phyloP scores from a whole-genome alignment of 768 basidiomycete genomes.

The Podaxis sp. region DNA sequence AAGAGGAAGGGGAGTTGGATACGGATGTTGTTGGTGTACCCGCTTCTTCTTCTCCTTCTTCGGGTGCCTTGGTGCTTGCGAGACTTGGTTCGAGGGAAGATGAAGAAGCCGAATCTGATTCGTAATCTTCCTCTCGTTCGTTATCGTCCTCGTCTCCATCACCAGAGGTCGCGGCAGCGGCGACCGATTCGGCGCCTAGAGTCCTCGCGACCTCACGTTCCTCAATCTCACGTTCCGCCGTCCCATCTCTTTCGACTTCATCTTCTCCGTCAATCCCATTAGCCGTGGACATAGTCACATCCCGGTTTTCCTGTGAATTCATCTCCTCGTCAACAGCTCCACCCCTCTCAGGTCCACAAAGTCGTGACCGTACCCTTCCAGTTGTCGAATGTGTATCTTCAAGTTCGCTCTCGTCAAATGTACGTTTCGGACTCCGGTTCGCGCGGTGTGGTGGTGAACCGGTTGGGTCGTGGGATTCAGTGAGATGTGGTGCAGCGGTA shows the following conservation, averaged over 20 bases:
- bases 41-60: not conserved
- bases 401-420: slow-evolving; percentile 33
- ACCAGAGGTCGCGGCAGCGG: not conserved
- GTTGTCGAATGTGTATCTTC: slow-evolving; percentile 13
- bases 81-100: slow-evolving; percentile 17
- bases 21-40: not conserved
- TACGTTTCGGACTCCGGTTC: slow-evolving; percentile 28
- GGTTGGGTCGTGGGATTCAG: slow-evolving; percentile 12
- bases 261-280: slow-evolving; percentile 8
- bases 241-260: slow-evolving; percentile 7
- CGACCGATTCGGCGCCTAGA: slow-evolving; percentile 1
- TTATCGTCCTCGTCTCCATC: slow-evolving; percentile 14
- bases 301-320: not conserved
- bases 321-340: not conserved
- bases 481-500: slow-evolving; percentile 19
- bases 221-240: slow-evolving; percentile 17
- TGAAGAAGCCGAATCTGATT: slow-evolving; percentile 31
- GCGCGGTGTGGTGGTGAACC: slow-evolving; percentile 18
- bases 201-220: slow-evolving; percentile 13
- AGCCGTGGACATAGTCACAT: not conserved
- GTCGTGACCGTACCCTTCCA: slow-evolving; percentile 16
- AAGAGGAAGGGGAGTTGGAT: not conserved
- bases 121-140: slow-evolving; percentile 20
- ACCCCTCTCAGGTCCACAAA: slow-evolving; percentile 19
- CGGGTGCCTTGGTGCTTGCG: not conserved